Evolutionary conservation across 345 rosid genomes (phyloP).

Genomic region (Firmiana major): DNA sequence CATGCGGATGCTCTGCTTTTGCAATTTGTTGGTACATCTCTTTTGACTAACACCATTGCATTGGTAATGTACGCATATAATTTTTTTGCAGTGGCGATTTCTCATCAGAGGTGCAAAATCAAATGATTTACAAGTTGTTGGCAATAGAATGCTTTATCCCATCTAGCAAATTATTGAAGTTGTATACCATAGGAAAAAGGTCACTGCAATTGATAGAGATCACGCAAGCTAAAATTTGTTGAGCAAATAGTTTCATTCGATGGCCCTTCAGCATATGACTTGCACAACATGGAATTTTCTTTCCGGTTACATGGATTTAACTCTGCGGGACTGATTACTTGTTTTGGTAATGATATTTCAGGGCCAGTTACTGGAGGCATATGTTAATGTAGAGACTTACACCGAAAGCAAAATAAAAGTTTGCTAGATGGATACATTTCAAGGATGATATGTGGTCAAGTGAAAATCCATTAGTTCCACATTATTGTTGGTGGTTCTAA

Average conservation of each 20-base stretch:
- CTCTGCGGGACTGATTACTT: constrained; percentile 3
- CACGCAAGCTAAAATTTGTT: not conserved
- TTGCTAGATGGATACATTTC: constrained; percentile 22
- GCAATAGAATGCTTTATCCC: not conserved
- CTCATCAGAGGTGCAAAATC: not conserved
- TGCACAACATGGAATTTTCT: no score
- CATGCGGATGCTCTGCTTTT: not conserved
- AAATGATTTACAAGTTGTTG: not conserved
- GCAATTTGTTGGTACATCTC: not conserved
- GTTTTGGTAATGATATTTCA: constrained; percentile 21
- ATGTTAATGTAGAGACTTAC: constrained; percentile 13
- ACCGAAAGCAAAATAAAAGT: constrained; percentile 18
- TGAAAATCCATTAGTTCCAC: constrained; percentile 49
- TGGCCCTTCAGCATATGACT: no score
- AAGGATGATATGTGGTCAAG: constrained; percentile 22
- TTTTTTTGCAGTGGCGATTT: not conserved
- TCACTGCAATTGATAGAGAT: not conserved
- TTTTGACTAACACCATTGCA: not conserved
- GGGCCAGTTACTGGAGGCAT: constrained; percentile 33
- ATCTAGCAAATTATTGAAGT: not conserved
- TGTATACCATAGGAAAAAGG: not conserved
- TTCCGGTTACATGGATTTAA: not conserved
- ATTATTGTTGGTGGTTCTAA: constrained; percentile 30
- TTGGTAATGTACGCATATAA: not conserved
- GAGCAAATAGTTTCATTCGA: not conserved